Percentiles rank a stretch among this genome's conserved stretches.
phyloP scores from a whole-genome alignment of 805 yeast genomes.

The Metschnikowia borealis region DNA sequence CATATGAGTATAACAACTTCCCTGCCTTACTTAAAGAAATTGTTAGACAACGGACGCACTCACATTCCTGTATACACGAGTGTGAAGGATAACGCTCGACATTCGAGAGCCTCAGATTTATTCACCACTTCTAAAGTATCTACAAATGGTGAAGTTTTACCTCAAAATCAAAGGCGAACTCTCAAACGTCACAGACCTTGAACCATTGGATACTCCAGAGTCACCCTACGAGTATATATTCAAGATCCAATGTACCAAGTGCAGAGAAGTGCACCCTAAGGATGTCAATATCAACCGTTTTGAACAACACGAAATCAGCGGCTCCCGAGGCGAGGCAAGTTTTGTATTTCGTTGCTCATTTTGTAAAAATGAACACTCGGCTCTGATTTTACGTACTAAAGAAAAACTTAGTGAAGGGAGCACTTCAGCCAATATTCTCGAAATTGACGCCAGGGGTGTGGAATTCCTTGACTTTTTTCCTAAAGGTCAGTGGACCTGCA shows the following conservation, averaged over 20 bases:
- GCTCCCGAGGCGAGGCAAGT: conserved; percentile 79
- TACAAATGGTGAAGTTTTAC: conserved; percentile 35
- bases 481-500: conserved; percentile 55
- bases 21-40: too few relatives aligned
- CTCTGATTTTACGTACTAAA: conserved; percentile 29
- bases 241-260: conserved; percentile 67
- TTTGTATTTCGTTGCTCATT: conserved; percentile 72
- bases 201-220: conserved; percentile 56
- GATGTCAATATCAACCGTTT: conserved; percentile 62
- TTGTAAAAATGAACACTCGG: conserved; percentile 48
- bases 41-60: too few relatives aligned
- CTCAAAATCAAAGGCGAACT: conserved; percentile 44
- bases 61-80: too few relatives aligned
- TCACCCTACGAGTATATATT: conserved; percentile 75
- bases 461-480: conserved; percentile 69
- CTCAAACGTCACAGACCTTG: conserved; percentile 51
- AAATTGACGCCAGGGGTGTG: conserved; percentile 83
- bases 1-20: too few relatives aligned
- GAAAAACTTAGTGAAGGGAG: conserved; percentile 37
- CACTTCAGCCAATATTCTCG: conserved; percentile 46
- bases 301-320: conserved; percentile 61
- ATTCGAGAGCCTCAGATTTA: too few relatives aligned
- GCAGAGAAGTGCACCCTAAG: conserved; percentile 75
- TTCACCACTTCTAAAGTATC: too few relatives aligned
- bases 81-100: too few relatives aligned